Evolutionary conservation across 306 rosid genomes (phyloP).

Genomic region (Glycine tomentella): DNA sequence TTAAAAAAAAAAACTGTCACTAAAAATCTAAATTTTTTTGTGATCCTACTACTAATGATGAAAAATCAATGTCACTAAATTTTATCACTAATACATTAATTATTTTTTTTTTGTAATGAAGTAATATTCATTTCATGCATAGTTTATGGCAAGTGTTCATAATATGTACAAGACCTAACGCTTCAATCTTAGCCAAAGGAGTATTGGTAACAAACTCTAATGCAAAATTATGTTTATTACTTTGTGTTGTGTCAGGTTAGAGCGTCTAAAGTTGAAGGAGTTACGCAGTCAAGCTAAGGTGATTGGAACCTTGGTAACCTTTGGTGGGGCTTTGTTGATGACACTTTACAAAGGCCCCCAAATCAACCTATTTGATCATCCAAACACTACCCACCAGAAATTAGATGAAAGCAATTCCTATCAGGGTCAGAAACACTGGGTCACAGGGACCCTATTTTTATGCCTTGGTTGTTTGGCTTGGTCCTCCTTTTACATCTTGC

Average conservation of each 20-base stretch:
- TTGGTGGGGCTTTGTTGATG: slow-evolving; percentile 71
- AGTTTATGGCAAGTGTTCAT: background rate
- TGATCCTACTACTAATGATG: too few species aligned
- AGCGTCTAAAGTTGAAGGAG: slow-evolving; percentile 55
- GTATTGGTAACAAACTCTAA: background rate
- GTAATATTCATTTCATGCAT: background rate
- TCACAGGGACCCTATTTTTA: slow-evolving; percentile 44
- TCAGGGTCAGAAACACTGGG: slow-evolving; percentile 42
- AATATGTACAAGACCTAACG: background rate
- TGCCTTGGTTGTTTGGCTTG: slow-evolving; percentile 44
- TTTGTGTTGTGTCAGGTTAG: slow-evolving; percentile 34
- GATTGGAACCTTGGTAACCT: slow-evolving; percentile 54
- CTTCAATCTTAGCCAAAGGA: background rate
- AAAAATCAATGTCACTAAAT: too few species aligned
- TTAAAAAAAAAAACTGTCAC: too few species aligned
- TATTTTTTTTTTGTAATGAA: too few species aligned
- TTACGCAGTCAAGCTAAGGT: slow-evolving; percentile 64
- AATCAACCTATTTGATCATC: slow-evolving; percentile 50
- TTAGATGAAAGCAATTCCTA: background rate
- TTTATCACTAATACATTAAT: too few species aligned
- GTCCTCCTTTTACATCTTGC: slow-evolving; percentile 53
- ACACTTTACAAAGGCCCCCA: slow-evolving; percentile 73
- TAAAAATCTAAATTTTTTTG: too few species aligned
- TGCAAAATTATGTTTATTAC: background rate
- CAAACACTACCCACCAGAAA: slow-evolving; percentile 23